Conservation (phyloP, 768 basidiomycete genomes). For the Termitomyces sp. region DNA sequence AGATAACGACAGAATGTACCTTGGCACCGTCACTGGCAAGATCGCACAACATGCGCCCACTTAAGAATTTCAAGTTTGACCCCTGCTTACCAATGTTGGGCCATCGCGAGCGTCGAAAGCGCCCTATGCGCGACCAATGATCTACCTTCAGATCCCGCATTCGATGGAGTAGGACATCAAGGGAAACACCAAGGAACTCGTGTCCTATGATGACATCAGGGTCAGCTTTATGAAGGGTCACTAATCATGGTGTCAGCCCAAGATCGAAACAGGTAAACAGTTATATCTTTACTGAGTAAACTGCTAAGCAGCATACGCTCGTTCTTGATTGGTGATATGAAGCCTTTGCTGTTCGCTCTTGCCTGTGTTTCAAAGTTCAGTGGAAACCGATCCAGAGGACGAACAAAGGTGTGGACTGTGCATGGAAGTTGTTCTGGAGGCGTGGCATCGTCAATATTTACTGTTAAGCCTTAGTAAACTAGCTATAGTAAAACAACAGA, state of each 20-base stretch:
- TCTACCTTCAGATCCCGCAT: conserved; percentile 89
- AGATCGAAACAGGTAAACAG: background rate
- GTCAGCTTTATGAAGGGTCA: conserved; percentile 77
- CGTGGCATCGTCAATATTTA: conserved; percentile 85
- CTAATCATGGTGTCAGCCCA: conserved; percentile 27
- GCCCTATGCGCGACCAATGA: conserved; percentile 91
- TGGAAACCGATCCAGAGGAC: conserved; percentile 86
- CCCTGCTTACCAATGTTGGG: conserved; percentile 79
- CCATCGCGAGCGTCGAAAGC: conserved; percentile 83
- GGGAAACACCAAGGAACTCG: conserved; percentile 84
- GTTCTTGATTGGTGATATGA: conserved; percentile 69
- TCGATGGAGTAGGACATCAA: conserved; percentile 87
- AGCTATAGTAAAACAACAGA: background rate
- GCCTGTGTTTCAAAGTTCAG: conserved; percentile 73
- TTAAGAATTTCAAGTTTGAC: conserved; percentile 76
- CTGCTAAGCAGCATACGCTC: conserved; percentile 84
- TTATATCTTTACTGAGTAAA: conserved; percentile 53
- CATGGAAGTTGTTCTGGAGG: conserved; percentile 86
- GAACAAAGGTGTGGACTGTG: conserved; percentile 80
- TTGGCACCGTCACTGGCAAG: conserved; percentile 93
- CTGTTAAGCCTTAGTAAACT: conserved; percentile 32
- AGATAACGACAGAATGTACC: conserved; percentile 34
- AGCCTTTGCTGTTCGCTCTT: conserved; percentile 56
- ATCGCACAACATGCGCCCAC: conserved; percentile 87
- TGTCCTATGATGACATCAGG: conserved; percentile 95